Evolutionary conservation across 2,329 filamentous ascomycete species (phyloP), one percentile per base, ranked within the genome.

Genomic region (Nectriaceae sp.): DNA sequence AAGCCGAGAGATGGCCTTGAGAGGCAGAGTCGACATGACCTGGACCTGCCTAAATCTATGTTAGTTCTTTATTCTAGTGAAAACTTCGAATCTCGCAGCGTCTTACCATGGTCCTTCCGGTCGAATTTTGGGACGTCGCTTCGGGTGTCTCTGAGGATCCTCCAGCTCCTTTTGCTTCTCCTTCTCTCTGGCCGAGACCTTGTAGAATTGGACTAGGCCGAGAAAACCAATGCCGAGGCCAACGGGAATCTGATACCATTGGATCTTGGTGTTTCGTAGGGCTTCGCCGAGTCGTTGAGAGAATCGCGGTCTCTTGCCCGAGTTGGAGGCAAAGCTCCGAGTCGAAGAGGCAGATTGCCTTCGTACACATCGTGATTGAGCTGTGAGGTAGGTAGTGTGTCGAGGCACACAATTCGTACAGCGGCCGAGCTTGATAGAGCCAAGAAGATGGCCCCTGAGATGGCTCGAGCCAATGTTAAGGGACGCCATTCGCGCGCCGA

Each of bases 201-300:
- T 89, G 70, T 93, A 94, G 67, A 95, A 85, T 62, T 96, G 91
- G 42, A 92, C 79, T 43, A 89, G 75, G 20, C 90, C 92, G 8
- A 97, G 77, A 63, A 96, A 91, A 48, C 83, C 89, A 62, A 96
- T 85, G 51, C 92, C 92, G 19, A 96, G 77, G 21, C 87, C 89
- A 46, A 96, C 82, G 19, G 92, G 92, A 59, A 97, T 96, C 40
- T 89, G 89, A 70, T 91, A 90, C 92, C 92, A 97, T 74, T 89
- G 83, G 53, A 94, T 79, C 68, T 77, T 82, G 55, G 73, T 76
- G 57, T 76, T 76, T 53, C 70, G 73, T 44, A 78, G 66, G 36
- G 77, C 76, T 49, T 72, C 72, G 21, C 76, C 71, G 47, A 82
- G 70, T 21, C 77, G 75, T 41, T 77, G 75, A 22, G 77, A 75